A percentile compares a stretch with the other conserved stretches of the same genome.
These are phyloP conservation scores for Vicia faba DNA, from an alignment of 306 rosid species.

Conservation along the genomic window DNA sequence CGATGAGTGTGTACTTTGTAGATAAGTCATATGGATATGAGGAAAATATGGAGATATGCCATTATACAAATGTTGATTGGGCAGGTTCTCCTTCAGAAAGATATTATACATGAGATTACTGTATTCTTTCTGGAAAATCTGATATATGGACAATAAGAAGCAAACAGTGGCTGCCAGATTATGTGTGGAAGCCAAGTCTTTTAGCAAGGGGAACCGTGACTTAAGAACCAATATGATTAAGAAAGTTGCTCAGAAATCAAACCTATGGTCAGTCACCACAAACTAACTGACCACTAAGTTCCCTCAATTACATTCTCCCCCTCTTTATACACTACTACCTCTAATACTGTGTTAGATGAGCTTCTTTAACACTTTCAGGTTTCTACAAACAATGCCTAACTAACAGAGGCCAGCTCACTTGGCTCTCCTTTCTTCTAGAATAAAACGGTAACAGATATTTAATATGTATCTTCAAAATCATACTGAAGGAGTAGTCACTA, in stretches of 20 bases:
- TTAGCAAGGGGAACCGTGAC: neutral
- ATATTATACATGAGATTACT: neutral
- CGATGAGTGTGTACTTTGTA: neutral
- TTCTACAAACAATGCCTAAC: neutral
- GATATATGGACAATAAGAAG: neutral
- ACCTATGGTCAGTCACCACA: neutral
- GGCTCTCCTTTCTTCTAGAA: neutral
- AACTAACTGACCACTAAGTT: neutral
- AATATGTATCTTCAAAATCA: constrained; percentile 7
- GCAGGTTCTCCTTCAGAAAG: neutral
- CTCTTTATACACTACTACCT: neutral
- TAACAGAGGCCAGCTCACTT: neutral
- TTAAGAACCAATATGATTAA: neutral
- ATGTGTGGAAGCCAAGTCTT: neutral
- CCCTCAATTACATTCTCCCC: neutral
- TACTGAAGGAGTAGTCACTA: neutral
- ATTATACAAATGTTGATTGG: neutral
- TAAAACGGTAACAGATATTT: neutral
- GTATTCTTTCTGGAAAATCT: neutral
- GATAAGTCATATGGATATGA: neutral
- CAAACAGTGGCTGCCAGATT: neutral
- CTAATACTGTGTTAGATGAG: neutral
- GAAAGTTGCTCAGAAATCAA: neutral
- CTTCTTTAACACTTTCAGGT: neutral
- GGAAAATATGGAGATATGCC: neutral